These are phyloP conservation scores for Suhomyces taliae DNA, from an alignment of 1,139 yeast genomes.

Conservation along the genomic window DNA sequence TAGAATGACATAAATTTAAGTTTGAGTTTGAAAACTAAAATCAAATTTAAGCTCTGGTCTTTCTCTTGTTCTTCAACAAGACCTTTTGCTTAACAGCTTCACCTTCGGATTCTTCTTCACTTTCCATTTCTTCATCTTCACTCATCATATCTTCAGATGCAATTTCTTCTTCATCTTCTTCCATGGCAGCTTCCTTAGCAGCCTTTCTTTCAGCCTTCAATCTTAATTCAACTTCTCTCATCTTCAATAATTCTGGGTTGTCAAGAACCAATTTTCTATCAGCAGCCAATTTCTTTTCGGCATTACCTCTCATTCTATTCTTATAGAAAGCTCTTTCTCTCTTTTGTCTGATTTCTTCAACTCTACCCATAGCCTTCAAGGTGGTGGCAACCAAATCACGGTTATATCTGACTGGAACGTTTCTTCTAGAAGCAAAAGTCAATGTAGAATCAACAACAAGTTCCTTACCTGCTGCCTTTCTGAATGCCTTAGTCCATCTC, in stretches of 20 bases:
- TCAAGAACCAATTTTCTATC: slow-evolving; percentile 87
- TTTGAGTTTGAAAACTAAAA: background rate
- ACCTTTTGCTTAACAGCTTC: slow-evolving; percentile 68
- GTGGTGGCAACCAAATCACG: slow-evolving; percentile 95
- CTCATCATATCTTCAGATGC: slow-evolving; percentile 38
- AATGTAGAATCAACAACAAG: slow-evolving; percentile 95
- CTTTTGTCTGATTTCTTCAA: slow-evolving; percentile 92
- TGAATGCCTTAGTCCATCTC: slow-evolving; percentile 98
- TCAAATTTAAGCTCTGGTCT: slow-evolving; percentile 18
- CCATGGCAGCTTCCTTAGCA: slow-evolving; percentile 55
- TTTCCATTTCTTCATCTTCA: slow-evolving; percentile 45
- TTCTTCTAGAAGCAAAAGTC: slow-evolving; percentile 95
- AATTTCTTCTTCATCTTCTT: slow-evolving; percentile 43
- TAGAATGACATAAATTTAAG: background rate
- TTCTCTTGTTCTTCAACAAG: slow-evolving; percentile 72
- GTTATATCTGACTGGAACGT: slow-evolving; percentile 96
- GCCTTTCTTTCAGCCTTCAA: slow-evolving; percentile 73
- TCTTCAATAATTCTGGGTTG: slow-evolving; percentile 83
- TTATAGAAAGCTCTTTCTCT: slow-evolving; percentile 98
- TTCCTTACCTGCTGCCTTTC: slow-evolving; percentile 99
- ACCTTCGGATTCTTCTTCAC: slow-evolving; percentile 40
- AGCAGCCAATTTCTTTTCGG: slow-evolving; percentile 77
- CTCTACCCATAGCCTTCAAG: slow-evolving; percentile 90
- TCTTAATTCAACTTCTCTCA: slow-evolving; percentile 90
- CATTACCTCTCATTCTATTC: slow-evolving; percentile 99